A percentile compares a stretch with the other conserved stretches of the same genome.
phyloP scores from a whole-genome alignment of 1,139 yeast genomes.

The Zygosaccharomyces pseudobailii region DNA sequence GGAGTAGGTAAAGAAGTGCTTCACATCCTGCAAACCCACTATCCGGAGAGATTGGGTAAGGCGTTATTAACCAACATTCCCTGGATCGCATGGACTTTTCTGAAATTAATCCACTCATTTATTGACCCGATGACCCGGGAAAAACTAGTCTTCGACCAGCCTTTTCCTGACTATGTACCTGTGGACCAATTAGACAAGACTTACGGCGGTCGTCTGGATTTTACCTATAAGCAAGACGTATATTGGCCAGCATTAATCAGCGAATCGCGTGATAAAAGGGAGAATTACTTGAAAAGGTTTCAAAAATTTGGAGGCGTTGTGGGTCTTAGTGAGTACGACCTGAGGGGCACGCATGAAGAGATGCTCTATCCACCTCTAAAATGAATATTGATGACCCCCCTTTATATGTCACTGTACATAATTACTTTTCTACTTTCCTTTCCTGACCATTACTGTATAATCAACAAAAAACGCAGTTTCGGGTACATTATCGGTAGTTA shows the following conservation, averaged over 20 bases:
- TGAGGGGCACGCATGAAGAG: slow-evolving; percentile 54
- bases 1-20: slow-evolving; percentile 70
- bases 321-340: slow-evolving; percentile 79
- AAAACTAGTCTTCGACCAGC: slow-evolving; percentile 85
- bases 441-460: neutral
- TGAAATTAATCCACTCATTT: slow-evolving; percentile 86
- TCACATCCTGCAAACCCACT: slow-evolving; percentile 81
- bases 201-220: slow-evolving; percentile 79
- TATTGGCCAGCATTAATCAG: slow-evolving; percentile 74
- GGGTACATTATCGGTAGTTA: slow-evolving; percentile 11
- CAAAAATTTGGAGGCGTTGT: slow-evolving; percentile 60
- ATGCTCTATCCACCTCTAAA: slow-evolving; percentile 37
- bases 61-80: slow-evolving; percentile 91
- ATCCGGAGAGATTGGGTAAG: slow-evolving; percentile 90
- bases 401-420: slow-evolving; percentile 3
- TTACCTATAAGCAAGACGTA: slow-evolving; percentile 69
- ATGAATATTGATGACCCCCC: neutral
- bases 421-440: neutral
- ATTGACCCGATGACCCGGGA: slow-evolving; percentile 93
- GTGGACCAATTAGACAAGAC: slow-evolving; percentile 73
- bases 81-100: slow-evolving; percentile 84
- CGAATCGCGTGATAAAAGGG: slow-evolving; percentile 53
- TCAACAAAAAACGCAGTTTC: neutral
- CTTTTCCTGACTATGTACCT: slow-evolving; percentile 79
- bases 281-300: slow-evolving; percentile 57